These are phyloP conservation scores for Carex myosuroides DNA, from an alignment of 176 grass and related monocot species.

Conservation along the genomic window DNA sequence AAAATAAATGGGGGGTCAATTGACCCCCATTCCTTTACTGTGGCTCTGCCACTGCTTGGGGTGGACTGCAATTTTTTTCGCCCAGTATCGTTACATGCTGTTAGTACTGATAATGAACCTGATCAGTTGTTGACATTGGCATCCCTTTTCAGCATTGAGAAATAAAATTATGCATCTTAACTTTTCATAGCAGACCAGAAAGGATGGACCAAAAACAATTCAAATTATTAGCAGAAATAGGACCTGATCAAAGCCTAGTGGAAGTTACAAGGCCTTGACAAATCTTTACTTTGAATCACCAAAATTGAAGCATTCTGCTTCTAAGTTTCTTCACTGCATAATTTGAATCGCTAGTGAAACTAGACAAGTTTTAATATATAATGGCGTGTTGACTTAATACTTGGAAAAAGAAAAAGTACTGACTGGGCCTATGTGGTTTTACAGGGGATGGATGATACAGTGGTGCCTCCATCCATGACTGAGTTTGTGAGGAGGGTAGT, in stretches of 20 bases:
- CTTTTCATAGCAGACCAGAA: not conserved
- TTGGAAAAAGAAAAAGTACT: not conserved
- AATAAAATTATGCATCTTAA: not conserved
- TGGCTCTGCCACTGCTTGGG: not conserved
- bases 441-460: slow-evolving; percentile 86
- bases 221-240: not conserved
- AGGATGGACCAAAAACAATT: not conserved
- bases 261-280: not conserved
- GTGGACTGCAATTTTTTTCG: not conserved
- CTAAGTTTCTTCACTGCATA: not conserved
- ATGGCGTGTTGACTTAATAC: not conserved
- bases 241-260: not conserved
- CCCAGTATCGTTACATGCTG: not conserved
- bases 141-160: not conserved
- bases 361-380: not conserved
- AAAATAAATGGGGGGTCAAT: too few relatives aligned
- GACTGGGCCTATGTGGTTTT: not conserved
- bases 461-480: slow-evolving; percentile 63
- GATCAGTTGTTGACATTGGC: not conserved
- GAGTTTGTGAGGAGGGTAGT: slow-evolving; percentile 62
- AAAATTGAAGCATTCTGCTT: not conserved
- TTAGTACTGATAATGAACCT: not conserved
- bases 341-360: not conserved
- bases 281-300: not conserved
- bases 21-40: too few relatives aligned